phyloP scores from a whole-genome alignment of 257 asterid species.

The Agastache rugosa region DNA sequence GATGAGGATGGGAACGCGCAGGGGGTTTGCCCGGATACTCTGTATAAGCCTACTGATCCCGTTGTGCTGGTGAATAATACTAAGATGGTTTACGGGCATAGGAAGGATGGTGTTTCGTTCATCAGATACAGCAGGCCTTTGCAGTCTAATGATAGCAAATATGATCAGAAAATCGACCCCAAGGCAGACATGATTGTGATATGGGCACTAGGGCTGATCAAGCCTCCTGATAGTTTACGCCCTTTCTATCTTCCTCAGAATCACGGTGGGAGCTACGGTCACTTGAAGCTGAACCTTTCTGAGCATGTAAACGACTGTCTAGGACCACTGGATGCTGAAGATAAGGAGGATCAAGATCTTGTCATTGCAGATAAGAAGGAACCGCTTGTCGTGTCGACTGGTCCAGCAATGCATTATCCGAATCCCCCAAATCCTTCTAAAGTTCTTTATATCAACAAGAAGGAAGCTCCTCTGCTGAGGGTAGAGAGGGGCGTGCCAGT shows the following conservation, averaged over 20 bases:
- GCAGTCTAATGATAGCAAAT: conserved; percentile 63
- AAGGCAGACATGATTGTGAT: conserved; percentile 71
- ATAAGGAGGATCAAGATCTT: conserved; percentile 95
- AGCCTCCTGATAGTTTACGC: conserved; percentile 88
- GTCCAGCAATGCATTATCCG: conserved; percentile 87
- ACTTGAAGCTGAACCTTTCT: conserved; percentile 76
- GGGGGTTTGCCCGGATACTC: conserved; percentile 90
- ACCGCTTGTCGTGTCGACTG: conserved; percentile 76
- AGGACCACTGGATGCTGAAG: conserved; percentile 92
- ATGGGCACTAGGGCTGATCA: conserved; percentile 89
- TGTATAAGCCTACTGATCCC: conserved; percentile 55
- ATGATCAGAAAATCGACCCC: conserved; percentile 63
- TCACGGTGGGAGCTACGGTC: conserved; percentile 86
- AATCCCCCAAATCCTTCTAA: conserved; percentile 94
- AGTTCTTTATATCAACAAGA: conserved; percentile 90
- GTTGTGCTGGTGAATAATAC: conserved; percentile 66
- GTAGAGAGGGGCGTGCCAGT: conserved; percentile 97
- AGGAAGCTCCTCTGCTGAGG: conserved; percentile 89
- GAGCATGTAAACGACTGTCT: conserved; percentile 73
- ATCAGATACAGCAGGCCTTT: conserved; percentile 76
- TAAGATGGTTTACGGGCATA: conserved; percentile 73
- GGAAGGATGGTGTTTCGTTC: conserved; percentile 93
- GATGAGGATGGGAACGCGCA: conserved; percentile 62
- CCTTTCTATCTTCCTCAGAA: conserved; percentile 96
- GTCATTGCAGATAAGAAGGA: conserved; percentile 91